Evolutionary conservation across 2,329 filamentous ascomycete genomes (phyloP).

Genomic region (Diaporthe nobilis): DNA sequence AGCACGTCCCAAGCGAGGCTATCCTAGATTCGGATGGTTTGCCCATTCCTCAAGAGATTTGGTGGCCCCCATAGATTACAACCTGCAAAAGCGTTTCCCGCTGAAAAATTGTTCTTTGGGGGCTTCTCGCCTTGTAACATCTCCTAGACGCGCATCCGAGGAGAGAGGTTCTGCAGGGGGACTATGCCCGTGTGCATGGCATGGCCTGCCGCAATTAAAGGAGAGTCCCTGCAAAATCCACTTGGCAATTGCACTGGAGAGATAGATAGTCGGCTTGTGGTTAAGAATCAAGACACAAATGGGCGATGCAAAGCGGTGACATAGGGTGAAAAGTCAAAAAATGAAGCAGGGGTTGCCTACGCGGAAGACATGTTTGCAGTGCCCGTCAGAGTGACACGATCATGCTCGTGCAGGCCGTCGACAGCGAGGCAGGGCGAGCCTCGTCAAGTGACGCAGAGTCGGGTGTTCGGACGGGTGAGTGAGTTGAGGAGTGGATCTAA

Average conservation of each 20-base stretch:
- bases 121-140: neutral
- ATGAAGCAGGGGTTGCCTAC: constrained; percentile 33
- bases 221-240: constrained; percentile 16
- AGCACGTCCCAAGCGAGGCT: neutral
- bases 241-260: constrained; percentile 11
- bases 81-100: too few relatives aligned
- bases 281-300: neutral
- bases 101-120: neutral
- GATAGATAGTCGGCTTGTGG: neutral
- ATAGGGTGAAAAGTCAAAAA: neutral
- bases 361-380: constrained; percentile 39
- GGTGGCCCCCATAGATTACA: neutral
- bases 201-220: neutral
- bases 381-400: constrained; percentile 22
- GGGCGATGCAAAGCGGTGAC: neutral
- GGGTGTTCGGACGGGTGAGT: constrained; percentile 24
- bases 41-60: neutral
- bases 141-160: neutral
- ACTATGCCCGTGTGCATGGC: neutral
- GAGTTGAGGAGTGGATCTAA: constrained; percentile 42
- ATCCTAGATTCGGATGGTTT: neutral
- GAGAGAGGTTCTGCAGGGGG: neutral
- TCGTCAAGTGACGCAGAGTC: constrained; percentile 34
- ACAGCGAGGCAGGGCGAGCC: constrained; percentile 27
- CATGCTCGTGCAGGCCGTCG: constrained; percentile 27